Conservation (phyloP, 2,329 filamentous ascomycete genomes). For the Fusarium drepaniforme region DNA sequence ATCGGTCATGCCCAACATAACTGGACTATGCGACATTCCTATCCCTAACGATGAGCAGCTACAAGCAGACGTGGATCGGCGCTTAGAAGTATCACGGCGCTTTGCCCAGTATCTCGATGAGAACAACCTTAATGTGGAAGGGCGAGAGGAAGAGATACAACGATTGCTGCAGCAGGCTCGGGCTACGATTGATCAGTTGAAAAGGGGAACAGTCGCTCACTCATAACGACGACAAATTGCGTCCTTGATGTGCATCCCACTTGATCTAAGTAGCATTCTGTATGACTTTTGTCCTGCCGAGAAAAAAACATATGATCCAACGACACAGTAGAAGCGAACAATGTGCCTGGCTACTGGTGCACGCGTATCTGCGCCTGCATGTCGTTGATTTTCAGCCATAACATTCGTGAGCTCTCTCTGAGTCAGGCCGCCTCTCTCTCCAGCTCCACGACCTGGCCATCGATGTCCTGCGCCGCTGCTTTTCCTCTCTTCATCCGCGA, state of each 20-base stretch:
- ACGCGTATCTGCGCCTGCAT: too few species aligned
- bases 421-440: too few species aligned
- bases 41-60: background rate
- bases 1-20: background rate
- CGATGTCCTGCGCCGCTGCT: too few species aligned
- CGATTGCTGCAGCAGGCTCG: background rate
- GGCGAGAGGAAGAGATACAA: background rate
- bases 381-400: too few species aligned
- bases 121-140: background rate
- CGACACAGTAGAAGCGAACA: too few species aligned
- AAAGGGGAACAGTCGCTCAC: background rate
- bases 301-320: too few species aligned
- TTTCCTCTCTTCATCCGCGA: too few species aligned
- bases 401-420: too few species aligned
- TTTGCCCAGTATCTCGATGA: background rate
- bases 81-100: background rate
- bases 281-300: too few species aligned
- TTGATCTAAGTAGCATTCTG: background rate
- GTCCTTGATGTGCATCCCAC: background rate
- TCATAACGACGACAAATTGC: background rate
- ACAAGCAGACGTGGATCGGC: background rate
- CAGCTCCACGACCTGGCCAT: too few species aligned
- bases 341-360: too few species aligned
- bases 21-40: background rate
- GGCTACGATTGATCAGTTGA: background rate